A percentile compares a stretch with the other conserved stretches of the same genome.
Evolutionary conservation across 306 rosid species (phyloP).

Genomic region (Begonia peltatifolia): DNA sequence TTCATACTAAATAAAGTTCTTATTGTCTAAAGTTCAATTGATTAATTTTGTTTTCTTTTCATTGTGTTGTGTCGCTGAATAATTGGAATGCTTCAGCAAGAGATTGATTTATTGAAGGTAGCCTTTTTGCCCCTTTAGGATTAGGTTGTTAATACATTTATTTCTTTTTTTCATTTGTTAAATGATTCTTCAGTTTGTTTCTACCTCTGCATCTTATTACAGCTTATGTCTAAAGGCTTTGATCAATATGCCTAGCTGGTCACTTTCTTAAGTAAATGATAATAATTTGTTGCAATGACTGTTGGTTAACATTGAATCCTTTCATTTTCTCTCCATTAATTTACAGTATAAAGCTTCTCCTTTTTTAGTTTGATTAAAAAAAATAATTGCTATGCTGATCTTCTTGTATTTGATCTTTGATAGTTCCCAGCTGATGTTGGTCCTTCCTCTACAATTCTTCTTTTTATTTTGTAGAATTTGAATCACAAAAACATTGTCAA

Average conservation of each 20-base stretch:
- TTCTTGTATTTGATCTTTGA: no score
- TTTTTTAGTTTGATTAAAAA: no score
- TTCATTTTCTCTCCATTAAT: neutral
- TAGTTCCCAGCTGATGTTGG: no score
- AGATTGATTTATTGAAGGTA: constrained; percentile 96
- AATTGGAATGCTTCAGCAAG: constrained; percentile 58
- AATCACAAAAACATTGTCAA: constrained; percentile 98
- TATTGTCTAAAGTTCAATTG: no score
- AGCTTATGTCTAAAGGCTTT: constrained; percentile 12
- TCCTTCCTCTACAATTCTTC: no score
- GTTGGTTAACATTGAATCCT: neutral
- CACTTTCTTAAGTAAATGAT: neutral
- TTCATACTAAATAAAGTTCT: neutral
- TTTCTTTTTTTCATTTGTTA: constrained; percentile 5
- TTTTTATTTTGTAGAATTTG: constrained; percentile 58
- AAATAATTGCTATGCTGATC: no score
- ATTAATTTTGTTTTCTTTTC: constrained; percentile 6
- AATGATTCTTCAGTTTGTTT: neutral
- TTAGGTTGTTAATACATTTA: constrained; percentile 2
- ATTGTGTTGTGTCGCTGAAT: constrained; percentile 15
- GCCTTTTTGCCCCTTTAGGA: constrained; percentile 9
- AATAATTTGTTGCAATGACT: neutral
- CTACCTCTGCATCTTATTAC: neutral
- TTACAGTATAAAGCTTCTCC: no score
- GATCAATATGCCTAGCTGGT: neutral